Evolutionary conservation across 371 early-diverging fungal genomes (phyloP).

Genomic region (Syncephalastrum racemosum): DNA sequence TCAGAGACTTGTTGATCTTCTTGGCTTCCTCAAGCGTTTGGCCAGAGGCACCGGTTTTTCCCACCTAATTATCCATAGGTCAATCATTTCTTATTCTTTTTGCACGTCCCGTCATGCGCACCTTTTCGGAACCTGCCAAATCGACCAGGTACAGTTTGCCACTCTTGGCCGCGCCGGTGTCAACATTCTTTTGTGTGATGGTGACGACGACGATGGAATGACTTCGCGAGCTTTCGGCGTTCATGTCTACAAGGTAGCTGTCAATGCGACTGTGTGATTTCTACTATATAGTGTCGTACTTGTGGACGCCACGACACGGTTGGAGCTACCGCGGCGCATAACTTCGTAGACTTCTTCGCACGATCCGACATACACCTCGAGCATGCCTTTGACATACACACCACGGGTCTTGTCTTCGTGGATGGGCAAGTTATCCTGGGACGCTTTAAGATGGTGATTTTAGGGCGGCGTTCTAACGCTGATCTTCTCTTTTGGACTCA

Average conservation of each 20-base stretch:
- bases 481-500: slow-evolving; percentile 31
- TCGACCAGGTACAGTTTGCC: slow-evolving; percentile 97
- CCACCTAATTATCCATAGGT: slow-evolving; percentile 46
- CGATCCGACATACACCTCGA: slow-evolving; percentile 91
- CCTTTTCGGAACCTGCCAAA: slow-evolving; percentile 99
- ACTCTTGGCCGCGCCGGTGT: slow-evolving; percentile 85
- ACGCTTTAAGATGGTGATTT: slow-evolving; percentile 46
- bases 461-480: not conserved
- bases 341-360: slow-evolving; percentile 95
- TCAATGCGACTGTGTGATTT: not conserved
- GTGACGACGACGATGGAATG: slow-evolving; percentile 98
- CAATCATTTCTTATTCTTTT: not conserved
- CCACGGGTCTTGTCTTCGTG: slow-evolving; percentile 95
- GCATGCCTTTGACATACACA: slow-evolving; percentile 94
- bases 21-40: slow-evolving; percentile 99
- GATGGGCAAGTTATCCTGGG: slow-evolving; percentile 87
- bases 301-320: slow-evolving; percentile 91
- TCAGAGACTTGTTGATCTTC: slow-evolving; percentile 98
- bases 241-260: slow-evolving; percentile 77
- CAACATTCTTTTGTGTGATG: slow-evolving; percentile 89
- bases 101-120: slow-evolving; percentile 4
- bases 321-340: slow-evolving; percentile 87
- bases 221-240: slow-evolving; percentile 93
- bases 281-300: slow-evolving; percentile 48
- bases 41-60: slow-evolving; percentile 98